These are phyloP conservation scores for Dispira parvispora DNA, from an alignment of 192 early-diverging fungal species.

Conservation along the genomic window DNA sequence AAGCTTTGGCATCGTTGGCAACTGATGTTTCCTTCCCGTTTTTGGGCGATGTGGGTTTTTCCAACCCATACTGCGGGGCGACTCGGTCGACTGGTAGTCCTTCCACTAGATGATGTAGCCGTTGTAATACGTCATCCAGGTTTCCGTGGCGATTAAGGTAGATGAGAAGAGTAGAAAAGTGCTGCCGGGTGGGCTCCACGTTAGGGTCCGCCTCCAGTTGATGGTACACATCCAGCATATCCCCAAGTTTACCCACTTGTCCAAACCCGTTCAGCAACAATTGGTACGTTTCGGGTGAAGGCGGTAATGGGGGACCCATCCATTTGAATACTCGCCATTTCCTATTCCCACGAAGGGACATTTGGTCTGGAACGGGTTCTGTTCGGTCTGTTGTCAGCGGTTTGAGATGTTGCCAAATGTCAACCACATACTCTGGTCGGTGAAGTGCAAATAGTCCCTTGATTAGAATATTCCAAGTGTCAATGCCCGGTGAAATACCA, in stretches of 20 bases:
- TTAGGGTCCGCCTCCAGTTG: neutral
- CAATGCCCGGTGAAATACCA: neutral
- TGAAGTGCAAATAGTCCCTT: neutral
- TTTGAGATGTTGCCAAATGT: conserved; percentile 1
- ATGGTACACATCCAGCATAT: conserved; percentile 7
- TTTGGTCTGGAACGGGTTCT: neutral
- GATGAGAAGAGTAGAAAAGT: conserved; percentile 7
- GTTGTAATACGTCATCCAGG: neutral
- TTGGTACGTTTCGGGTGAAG: conserved; percentile 5
- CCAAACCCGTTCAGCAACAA: conserved; percentile 5
- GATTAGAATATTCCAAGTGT: conserved; percentile 10
- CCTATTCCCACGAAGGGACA: neutral
- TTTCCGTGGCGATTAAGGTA: conserved; percentile 6
- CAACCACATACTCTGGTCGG: neutral
- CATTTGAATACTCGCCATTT: neutral
- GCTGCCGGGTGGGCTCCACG: conserved; percentile 4
- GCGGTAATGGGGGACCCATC: neutral
- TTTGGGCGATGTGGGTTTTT: neutral
- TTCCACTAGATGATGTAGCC: neutral
- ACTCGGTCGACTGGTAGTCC: neutral
- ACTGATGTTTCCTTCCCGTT: too few species aligned
- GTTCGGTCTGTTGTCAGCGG: neutral
- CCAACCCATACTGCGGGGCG: neutral
- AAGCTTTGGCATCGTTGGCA: neutral
- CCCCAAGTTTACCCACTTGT: too few species aligned